phyloP scores from a whole-genome alignment of 176 grass and related monocot genomes.

The Carex littledalei region DNA sequence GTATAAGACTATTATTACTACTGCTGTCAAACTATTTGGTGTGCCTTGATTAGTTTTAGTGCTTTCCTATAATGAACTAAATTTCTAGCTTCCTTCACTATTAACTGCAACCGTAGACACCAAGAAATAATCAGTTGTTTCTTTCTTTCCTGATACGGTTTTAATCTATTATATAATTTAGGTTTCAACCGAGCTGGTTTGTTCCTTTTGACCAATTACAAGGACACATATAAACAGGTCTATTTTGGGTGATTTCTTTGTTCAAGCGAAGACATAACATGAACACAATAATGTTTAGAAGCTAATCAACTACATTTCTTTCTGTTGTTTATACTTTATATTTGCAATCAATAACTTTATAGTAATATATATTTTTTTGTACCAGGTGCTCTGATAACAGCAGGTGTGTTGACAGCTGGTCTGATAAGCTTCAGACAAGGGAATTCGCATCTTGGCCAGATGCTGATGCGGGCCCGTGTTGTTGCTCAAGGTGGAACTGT shows the following conservation, averaged over 20 bases:
- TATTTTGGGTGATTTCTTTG: not conserved
- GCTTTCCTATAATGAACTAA: not conserved
- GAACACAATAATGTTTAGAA: not conserved
- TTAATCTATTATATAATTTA: not conserved
- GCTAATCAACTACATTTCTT: not conserved
- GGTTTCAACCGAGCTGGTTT: not conserved
- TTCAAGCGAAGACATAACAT: not conserved
- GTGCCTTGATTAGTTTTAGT: not conserved
- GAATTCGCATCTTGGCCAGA: conserved; percentile 78
- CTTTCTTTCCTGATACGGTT: not conserved
- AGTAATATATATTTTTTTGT: conserved; percentile 3
- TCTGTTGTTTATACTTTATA: not conserved
- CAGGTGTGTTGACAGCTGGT: conserved; percentile 77
- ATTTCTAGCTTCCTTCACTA: not conserved
- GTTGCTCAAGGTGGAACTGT: conserved; percentile 79
- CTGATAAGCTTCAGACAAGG: conserved; percentile 88
- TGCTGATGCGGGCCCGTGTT: conserved; percentile 81
- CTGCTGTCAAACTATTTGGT: not conserved
- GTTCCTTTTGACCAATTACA: not conserved
- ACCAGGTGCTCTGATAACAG: conserved; percentile 80
- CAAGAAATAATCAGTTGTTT: not conserved
- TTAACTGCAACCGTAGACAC: not conserved
- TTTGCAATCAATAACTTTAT: not conserved
- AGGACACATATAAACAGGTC: not conserved
- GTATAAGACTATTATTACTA: not conserved